A percentile compares a stretch with the other conserved stretches of the same genome.
phyloP scores from a whole-genome alignment of 148 eudicot species.

The Silene latifolia region DNA sequence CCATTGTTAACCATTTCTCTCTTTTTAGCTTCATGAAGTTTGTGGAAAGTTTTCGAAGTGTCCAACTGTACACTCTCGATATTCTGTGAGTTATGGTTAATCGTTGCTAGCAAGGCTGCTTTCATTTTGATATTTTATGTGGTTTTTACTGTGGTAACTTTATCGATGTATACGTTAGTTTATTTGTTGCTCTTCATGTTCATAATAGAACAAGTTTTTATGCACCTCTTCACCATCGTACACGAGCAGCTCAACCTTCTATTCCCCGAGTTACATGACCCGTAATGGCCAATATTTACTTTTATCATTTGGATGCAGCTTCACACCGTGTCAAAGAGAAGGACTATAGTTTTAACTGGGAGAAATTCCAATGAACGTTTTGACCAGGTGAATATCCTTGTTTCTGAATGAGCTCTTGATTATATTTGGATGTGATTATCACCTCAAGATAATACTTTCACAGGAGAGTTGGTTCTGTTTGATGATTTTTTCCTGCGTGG shows the following conservation, averaged over 20 bases:
- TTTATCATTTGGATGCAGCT: conserved; percentile 31
- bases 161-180: too few species aligned
- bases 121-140: background rate
- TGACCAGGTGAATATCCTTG: conserved; percentile 44
- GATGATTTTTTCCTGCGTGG: background rate
- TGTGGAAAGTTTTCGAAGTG: background rate
- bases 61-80: background rate
- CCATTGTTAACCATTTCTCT: background rate
- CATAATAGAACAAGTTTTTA: background rate
- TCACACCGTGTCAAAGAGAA: conserved; percentile 38
- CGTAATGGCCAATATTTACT: background rate
- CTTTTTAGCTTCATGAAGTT: background rate
- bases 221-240: background rate
- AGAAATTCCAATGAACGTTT: conserved; percentile 47
- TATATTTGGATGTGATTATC: background rate
- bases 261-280: background rate
- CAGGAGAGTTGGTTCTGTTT: background rate
- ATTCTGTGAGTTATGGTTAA: background rate
- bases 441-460: background rate
- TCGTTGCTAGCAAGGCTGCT: background rate
- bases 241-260: background rate
- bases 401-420: conserved; percentile 1
- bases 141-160: background rate
- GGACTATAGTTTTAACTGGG: conserved; percentile 45
- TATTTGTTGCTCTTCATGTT: background rate